Base-by-base conservation (phyloP, 441 rosid genomes). In the Adansonia gregorii region DNA sequence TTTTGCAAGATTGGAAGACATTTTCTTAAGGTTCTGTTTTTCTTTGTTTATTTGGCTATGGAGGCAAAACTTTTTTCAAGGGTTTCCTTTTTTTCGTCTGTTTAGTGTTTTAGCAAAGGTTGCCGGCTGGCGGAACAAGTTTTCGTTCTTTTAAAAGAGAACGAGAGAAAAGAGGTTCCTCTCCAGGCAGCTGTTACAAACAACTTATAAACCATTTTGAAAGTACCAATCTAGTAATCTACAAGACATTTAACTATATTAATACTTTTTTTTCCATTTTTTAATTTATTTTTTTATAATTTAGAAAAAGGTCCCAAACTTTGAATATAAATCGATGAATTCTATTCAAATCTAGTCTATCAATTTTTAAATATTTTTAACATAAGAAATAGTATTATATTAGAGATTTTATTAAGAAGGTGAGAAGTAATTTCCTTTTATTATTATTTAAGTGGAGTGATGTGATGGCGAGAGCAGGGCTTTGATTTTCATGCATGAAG, bases 1-100 rank as follows among this genome's bases (percentile, higher is more conserved):
- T 59, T 86, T 86, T 4, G 80, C 39, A 20, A 81, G 77, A 48
- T 86, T 83, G 51, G 82, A 87, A 64, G 92, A 77, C 92, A 89
- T 89, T 80, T 80, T 67, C 41, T 41, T n/a, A 6, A 4, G 8
- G 41, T 24, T 27, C 19, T 0, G 1, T 14, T 31, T 14, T 9
- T 31, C 2, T 31, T 12, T 12, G 1, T 5, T 0, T 4, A 35
- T 35, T 35, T 43, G 46, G 46, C 46, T 43, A 43, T 43, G 46
- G 8, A 43, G 8, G 8, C 41, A 35, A 35, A 35, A 35, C 41
- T 4, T 4, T 35, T 35, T 35, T 35, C 41, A 35, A 35, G 41
- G 41, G 41, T 52, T 35, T 9, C 8, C 17, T 17, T 35, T 3
- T 14, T 19, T 48, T 2, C 6, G 39, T 48, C 2, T 54, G 22